Percentiles rank a stretch among this genome's conserved stretches.
Conservation (phyloP, 2,329 filamentous ascomycete species). For the Sarocladium brachiariae region DNA sequence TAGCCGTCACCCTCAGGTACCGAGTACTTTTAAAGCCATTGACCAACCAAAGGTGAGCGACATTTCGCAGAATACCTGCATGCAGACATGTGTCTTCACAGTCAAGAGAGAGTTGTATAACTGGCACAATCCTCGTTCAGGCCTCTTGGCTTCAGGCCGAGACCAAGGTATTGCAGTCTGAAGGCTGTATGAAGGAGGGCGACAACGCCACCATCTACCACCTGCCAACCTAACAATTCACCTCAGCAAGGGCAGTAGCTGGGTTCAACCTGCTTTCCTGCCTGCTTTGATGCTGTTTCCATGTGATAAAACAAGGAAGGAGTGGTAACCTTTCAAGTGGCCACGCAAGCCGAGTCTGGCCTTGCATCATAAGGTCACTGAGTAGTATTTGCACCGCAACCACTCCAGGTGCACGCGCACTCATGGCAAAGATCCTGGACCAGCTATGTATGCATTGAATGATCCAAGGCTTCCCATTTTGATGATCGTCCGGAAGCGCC, state of each 20-base stretch:
- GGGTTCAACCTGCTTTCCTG: not conserved
- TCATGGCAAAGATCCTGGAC: too few relatives aligned
- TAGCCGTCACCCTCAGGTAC: not conserved
- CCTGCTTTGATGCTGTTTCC: not conserved
- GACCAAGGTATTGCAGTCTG: too few relatives aligned
- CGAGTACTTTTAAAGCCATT: conserved; percentile 3
- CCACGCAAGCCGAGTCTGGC: not conserved
- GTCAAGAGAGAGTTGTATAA: too few relatives aligned
- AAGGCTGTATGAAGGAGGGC: too few relatives aligned
- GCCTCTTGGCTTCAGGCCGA: too few relatives aligned
- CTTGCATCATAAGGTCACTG: too few relatives aligned
- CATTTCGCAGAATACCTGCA: not conserved
- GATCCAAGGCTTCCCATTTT: too few relatives aligned
- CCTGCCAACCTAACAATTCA: not conserved
- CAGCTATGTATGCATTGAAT: too few relatives aligned
- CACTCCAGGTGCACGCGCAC: not conserved
- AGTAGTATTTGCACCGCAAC: too few relatives aligned
- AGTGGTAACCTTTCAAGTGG: not conserved
- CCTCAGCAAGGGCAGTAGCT: not conserved
- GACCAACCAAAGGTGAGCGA: not conserved
- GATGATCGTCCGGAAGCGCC: not conserved
- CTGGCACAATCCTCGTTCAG: too few relatives aligned
- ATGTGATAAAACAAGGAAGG: not conserved
- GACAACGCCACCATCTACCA: not conserved
- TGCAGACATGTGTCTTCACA: not conserved